Evolutionary conservation across 2,329 filamentous ascomycete genomes (phyloP).

Genomic region (Metarhizium robertsii): DNA sequence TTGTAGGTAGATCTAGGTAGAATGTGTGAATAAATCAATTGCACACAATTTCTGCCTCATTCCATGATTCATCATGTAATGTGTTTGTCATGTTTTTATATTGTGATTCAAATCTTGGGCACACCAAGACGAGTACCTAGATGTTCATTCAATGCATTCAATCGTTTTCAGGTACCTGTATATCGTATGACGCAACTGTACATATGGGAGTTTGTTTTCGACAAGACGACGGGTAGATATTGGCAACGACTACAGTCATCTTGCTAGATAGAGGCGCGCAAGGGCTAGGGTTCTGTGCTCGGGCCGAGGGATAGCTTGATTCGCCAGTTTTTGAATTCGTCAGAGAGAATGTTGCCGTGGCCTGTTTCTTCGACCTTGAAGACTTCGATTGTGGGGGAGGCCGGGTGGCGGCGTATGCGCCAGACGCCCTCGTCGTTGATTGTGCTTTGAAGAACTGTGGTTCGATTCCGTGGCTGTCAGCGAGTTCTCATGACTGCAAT

Average conservation of each 20-base stretch:
- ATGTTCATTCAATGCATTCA: no score
- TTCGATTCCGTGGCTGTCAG: neutral
- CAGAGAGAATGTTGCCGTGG: conserved; percentile 65
- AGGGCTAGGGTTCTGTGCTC: conserved; percentile 8
- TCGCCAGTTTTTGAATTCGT: conserved; percentile 69
- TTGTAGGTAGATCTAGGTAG: conserved; percentile 11
- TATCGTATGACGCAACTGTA: no score
- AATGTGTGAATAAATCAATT: conserved; percentile 4
- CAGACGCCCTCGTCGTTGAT: conserved; percentile 69
- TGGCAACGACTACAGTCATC: neutral
- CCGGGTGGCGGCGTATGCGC: conserved; percentile 61
- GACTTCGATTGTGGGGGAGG: conserved; percentile 59
- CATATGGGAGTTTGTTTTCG: neutral
- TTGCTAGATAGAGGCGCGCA: neutral
- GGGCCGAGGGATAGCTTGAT: conserved; percentile 40
- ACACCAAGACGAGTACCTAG: no score
- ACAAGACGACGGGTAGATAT: neutral
- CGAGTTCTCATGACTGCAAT: neutral
- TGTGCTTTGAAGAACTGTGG: conserved; percentile 50
- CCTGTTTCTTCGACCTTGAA: conserved; percentile 65
- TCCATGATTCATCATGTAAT: neutral
- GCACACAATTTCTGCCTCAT: neutral
- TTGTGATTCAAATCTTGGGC: neutral
- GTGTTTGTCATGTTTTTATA: neutral
- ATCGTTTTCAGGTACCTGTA: no score